Conservation (phyloP, 768 basidiomycete species). For the Naganishia antarctica region DNA sequence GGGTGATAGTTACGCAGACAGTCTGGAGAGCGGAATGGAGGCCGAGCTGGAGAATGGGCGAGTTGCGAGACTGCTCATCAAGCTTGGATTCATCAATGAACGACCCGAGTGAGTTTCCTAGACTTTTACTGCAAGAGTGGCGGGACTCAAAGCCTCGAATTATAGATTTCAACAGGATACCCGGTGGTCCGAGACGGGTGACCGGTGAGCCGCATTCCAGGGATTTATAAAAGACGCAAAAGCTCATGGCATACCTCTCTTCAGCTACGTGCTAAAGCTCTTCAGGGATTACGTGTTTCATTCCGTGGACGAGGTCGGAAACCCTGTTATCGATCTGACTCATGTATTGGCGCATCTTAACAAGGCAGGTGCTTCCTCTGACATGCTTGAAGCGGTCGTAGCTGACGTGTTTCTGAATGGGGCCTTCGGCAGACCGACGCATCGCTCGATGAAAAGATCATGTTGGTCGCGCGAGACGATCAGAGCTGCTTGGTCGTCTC, state of each 20-base stretch:
- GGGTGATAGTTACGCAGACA: slow-evolving; percentile 64
- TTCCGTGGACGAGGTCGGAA: slow-evolving; percentile 84
- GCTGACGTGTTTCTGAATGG: too few relatives aligned
- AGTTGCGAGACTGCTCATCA: slow-evolving; percentile 78
- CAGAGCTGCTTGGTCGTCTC: slow-evolving; percentile 91
- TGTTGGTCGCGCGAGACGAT: slow-evolving; percentile 91
- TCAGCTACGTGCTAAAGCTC: slow-evolving; percentile 82
- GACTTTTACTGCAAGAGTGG: neutral
- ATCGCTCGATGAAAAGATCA: slow-evolving; percentile 86
- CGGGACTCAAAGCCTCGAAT: neutral
- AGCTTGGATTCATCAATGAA: slow-evolving; percentile 98
- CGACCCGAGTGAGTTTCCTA: slow-evolving; percentile 79
- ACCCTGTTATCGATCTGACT: slow-evolving; percentile 79
- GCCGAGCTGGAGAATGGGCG: slow-evolving; percentile 91
- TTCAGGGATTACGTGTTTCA: slow-evolving; percentile 99
- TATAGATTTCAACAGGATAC: slow-evolving; percentile 85
- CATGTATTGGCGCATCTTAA: slow-evolving; percentile 90
- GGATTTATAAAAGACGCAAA: too few relatives aligned
- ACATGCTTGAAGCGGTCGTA: neutral
- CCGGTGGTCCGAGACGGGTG: slow-evolving; percentile 97
- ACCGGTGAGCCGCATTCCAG: slow-evolving; percentile 53
- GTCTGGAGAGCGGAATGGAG: slow-evolving; percentile 74
- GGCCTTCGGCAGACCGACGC: slow-evolving; percentile 69
- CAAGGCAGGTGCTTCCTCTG: slow-evolving; percentile 60
- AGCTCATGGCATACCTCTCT: neutral